Evolutionary conservation across 805 yeast genomes (phyloP).

Genomic region (Zygosaccharomyces bailii): DNA sequence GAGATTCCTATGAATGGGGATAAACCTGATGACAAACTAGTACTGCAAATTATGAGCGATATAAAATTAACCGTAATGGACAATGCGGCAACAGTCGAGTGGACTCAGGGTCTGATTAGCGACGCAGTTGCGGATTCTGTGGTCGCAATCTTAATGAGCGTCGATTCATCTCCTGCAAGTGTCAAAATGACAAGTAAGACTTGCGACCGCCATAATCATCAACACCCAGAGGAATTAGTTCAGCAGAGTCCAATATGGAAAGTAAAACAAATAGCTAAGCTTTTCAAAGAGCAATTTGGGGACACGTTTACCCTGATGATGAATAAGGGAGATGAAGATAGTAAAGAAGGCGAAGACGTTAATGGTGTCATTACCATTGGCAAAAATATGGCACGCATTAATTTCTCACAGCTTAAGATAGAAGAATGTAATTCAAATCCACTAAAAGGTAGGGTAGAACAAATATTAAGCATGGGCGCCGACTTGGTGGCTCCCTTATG

Average conservation of each 20-base stretch:
- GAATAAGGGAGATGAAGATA: constrained; percentile 16
- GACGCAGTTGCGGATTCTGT: constrained; percentile 95
- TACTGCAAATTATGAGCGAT: constrained; percentile 60
- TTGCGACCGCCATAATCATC: constrained; percentile 43
- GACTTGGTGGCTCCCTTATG: constrained; percentile 82
- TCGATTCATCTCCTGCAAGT: constrained; percentile 93
- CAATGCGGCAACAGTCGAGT: constrained; percentile 65
- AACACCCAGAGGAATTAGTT: constrained; percentile 15
- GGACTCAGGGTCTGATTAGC: constrained; percentile 86
- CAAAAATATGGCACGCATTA: constrained; percentile 64
- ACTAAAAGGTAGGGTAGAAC: constrained; percentile 76
- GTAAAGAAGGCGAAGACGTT: constrained; percentile 32
- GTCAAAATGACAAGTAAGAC: constrained; percentile 74
- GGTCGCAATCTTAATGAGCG: constrained; percentile 83
- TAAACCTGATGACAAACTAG: constrained; percentile 40
- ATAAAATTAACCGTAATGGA: constrained; percentile 49
- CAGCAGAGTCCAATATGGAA: constrained; percentile 35
- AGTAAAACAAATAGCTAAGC: constrained; percentile 52
- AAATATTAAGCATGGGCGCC: constrained; percentile 71
- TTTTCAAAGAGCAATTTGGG: constrained; percentile 86
- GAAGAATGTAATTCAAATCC: constrained; percentile 67
- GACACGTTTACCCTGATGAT: constrained; percentile 48
- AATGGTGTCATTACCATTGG: constrained; percentile 70
- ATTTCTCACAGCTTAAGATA: constrained; percentile 62
- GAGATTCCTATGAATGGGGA: constrained; percentile 6